phyloP scores from a whole-genome alignment of 768 basidiomycete species.

The Agaricus sinodeliciosus region DNA sequence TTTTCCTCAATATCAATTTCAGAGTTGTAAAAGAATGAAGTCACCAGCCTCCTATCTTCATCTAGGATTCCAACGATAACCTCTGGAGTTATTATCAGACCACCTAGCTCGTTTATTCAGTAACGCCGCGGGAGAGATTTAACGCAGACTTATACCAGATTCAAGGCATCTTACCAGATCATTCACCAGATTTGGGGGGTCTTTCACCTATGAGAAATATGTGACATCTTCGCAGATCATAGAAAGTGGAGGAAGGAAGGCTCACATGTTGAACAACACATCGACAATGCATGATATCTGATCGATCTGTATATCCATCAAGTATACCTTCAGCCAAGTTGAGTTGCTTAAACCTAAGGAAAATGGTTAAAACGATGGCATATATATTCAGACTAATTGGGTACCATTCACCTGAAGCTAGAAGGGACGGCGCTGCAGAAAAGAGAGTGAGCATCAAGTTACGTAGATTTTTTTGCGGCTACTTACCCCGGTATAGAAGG shows the following conservation, averaged over 20 bases:
- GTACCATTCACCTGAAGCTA: background rate
- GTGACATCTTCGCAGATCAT: background rate
- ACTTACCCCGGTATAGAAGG: conserved; percentile 13
- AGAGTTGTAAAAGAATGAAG: conserved; percentile 12
- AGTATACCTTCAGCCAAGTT: conserved; percentile 17
- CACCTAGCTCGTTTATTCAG: conserved; percentile 10
- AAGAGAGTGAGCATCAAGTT: background rate
- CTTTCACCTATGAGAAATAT: conserved; percentile 11
- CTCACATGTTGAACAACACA: conserved; percentile 20
- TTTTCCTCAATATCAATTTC: conserved; percentile 5
- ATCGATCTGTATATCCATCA: conserved; percentile 12
- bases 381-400: background rate
- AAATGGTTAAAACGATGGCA: background rate
- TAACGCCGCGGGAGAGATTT: background rate
- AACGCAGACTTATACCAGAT: conserved; percentile 13
- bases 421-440: background rate
- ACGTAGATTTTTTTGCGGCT: too few relatives aligned
- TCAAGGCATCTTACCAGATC: conserved; percentile 14
- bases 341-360: conserved; percentile 18
- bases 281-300: conserved; percentile 22
- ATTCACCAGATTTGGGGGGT: conserved; percentile 13
- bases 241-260: background rate
- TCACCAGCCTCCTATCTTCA: conserved; percentile 13
- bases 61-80: conserved; percentile 17
- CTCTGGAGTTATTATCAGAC: conserved; percentile 18